These are phyloP conservation scores for Saccharomyces hybrid DNA, from an alignment of 1,139 yeast genomes.

Conservation along the genomic window DNA sequence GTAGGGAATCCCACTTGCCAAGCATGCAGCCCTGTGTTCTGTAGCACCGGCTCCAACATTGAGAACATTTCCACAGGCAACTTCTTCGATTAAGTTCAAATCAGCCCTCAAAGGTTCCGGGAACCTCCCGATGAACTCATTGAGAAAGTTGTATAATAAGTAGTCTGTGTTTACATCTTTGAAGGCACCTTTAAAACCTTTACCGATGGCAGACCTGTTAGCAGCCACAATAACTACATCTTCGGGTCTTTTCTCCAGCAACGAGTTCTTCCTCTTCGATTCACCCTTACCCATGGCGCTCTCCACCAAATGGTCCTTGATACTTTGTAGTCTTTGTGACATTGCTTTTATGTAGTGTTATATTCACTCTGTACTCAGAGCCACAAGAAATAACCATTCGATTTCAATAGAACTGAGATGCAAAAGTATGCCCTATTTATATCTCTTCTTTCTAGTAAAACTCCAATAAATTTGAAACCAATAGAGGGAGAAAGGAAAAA, in stretches of 20 bases:
- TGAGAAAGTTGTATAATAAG: constrained; percentile 55
- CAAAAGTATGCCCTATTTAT: background rate
- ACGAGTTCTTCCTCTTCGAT: constrained; percentile 7
- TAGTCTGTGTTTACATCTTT: constrained; percentile 34
- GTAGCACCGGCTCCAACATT: constrained; percentile 88
- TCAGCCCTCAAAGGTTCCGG: constrained; percentile 40
- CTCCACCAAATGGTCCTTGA: constrained; percentile 48
- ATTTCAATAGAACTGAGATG: background rate
- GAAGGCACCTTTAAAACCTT: constrained; percentile 64
- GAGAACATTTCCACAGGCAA: constrained; percentile 81
- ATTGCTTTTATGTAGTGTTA: constrained; percentile 6
- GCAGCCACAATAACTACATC: constrained; percentile 86
- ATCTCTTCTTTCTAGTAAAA: background rate
- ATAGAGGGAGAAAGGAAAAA: background rate
- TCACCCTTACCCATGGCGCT: constrained; percentile 13
- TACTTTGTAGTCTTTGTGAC: constrained; percentile 48
- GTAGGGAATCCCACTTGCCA: constrained; percentile 66
- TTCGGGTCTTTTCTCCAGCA: constrained; percentile 61
- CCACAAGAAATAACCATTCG: background rate
- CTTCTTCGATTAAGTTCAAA: constrained; percentile 66
- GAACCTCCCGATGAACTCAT: constrained; percentile 47
- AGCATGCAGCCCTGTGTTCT: constrained; percentile 80
- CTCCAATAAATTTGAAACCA: background rate
- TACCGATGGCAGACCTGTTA: constrained; percentile 81
- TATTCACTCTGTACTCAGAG: background rate